Evolutionary conservation across 345 rosid genomes (phyloP).

Genomic region (Populus nigra): DNA sequence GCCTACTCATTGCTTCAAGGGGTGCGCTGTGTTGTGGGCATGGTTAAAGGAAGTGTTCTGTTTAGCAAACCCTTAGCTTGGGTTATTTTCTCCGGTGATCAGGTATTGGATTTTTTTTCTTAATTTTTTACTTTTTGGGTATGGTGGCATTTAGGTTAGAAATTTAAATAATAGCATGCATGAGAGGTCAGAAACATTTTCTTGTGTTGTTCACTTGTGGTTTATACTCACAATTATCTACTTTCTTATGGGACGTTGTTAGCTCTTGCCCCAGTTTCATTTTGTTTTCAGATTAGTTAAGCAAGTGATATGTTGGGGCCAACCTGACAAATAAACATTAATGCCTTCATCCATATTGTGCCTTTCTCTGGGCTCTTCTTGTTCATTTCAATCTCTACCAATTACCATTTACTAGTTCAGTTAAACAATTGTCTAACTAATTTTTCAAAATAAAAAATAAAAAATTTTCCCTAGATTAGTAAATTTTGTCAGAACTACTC

Average conservation of each 20-base stretch:
- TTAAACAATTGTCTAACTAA: background rate
- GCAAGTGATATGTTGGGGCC: background rate
- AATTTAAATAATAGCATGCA: background rate
- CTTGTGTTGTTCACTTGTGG: background rate
- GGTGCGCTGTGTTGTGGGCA: conserved; percentile 66
- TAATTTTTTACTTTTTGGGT: background rate
- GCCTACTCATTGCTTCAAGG: conserved; percentile 70
- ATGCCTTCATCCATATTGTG: background rate
- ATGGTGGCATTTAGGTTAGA: conserved; percentile 7
- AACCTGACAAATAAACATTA: background rate
- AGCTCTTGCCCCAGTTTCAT: background rate
- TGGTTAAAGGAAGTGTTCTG: conserved; percentile 60
- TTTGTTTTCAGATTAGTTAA: background rate
- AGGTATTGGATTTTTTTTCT: conserved; percentile 39
- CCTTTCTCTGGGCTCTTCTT: background rate
- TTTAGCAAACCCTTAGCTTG: conserved; percentile 77
- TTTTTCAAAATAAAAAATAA: no score
- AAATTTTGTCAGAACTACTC: background rate
- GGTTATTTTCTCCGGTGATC: conserved; percentile 85
- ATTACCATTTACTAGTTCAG: background rate
- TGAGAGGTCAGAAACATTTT: background rate
- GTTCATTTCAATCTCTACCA: background rate
- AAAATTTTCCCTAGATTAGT: background rate
- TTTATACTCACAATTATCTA: background rate
- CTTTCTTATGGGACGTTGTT: background rate